These are phyloP conservation scores for Mycena floridula DNA, from an alignment of 768 basidiomycete genomes.

Conservation along the genomic window DNA sequence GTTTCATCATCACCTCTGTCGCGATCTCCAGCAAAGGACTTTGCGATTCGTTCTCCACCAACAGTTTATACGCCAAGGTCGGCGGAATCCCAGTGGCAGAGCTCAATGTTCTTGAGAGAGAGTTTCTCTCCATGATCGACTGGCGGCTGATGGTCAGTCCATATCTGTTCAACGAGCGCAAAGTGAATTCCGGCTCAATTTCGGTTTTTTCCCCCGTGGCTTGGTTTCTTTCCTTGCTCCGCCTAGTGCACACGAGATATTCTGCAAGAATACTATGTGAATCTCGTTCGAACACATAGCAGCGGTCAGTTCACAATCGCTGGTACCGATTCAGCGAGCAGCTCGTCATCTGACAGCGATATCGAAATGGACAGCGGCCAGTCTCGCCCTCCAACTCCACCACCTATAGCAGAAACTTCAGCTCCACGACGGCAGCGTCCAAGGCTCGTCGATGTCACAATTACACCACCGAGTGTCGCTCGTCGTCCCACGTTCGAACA, in stretches of 20 bases:
- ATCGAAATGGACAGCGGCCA: slow-evolving; percentile 47
- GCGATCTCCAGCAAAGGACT: slow-evolving; percentile 91
- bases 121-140: slow-evolving; percentile 87
- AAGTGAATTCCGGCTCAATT: background rate
- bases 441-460: slow-evolving; percentile 35
- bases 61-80: slow-evolving; percentile 91
- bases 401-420: slow-evolving; percentile 29
- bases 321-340: slow-evolving; percentile 34
- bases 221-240: slow-evolving; percentile 20
- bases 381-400: slow-evolving; percentile 50
- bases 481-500: slow-evolving; percentile 73
- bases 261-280: slow-evolving; percentile 91
- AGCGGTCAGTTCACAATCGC: slow-evolving; percentile 48
- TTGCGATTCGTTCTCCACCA: slow-evolving; percentile 94
- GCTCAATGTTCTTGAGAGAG: slow-evolving; percentile 91
- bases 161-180: slow-evolving; percentile 3
- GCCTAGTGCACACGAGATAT: slow-evolving; percentile 85
- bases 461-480: slow-evolving; percentile 32
- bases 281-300: slow-evolving; percentile 83
- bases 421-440: slow-evolving; percentile 6
- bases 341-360: slow-evolving; percentile 47
- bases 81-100: slow-evolving; percentile 90
- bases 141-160: slow-evolving; percentile 88
- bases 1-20: slow-evolving; percentile 93
- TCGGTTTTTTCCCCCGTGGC: slow-evolving; percentile 12